These are phyloP conservation scores for Rhizopogon vulgaris DNA, from an alignment of 768 basidiomycete species.

Conservation along the genomic window DNA sequence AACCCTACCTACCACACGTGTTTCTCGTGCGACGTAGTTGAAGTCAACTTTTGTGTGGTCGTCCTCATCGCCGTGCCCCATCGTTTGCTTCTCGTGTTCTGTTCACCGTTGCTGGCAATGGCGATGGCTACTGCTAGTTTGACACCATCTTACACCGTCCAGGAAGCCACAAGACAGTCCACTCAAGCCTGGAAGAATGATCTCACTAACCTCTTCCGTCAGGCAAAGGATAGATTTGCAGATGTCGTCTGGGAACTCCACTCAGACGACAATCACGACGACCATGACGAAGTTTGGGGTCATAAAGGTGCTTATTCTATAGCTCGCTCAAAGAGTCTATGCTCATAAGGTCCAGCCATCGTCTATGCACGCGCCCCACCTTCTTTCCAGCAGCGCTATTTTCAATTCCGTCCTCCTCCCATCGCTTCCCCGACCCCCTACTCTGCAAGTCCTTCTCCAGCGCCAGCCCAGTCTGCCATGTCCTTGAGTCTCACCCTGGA, in stretches of 20 bases:
- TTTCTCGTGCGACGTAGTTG: not conserved
- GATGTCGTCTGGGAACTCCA: conserved; percentile 93
- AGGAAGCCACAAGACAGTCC: conserved; percentile 60
- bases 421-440: conserved; percentile 44
- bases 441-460: conserved; percentile 42
- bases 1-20: conserved; percentile 4
- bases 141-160: conserved; percentile 45
- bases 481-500: conserved; percentile 49
- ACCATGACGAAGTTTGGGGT: conserved; percentile 68
- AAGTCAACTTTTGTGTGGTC: not conserved
- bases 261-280: conserved; percentile 45
- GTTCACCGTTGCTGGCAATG: conserved; percentile 1
- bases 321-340: conserved; percentile 1
- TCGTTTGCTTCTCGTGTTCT: not conserved
- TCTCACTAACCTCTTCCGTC: conserved; percentile 67
- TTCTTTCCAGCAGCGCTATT: conserved; percentile 85
- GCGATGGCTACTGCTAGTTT: not conserved
- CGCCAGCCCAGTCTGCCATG: conserved; percentile 53
- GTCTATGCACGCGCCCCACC: conserved; percentile 94
- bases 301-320: conserved; percentile 72
- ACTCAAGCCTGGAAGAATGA: conserved; percentile 77
- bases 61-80: not conserved
- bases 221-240: conserved; percentile 89
- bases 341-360: conserved; percentile 50
- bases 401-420: conserved; percentile 64